Conservation (phyloP, 345 rosid species). For the Conringia planisiliqua region DNA sequence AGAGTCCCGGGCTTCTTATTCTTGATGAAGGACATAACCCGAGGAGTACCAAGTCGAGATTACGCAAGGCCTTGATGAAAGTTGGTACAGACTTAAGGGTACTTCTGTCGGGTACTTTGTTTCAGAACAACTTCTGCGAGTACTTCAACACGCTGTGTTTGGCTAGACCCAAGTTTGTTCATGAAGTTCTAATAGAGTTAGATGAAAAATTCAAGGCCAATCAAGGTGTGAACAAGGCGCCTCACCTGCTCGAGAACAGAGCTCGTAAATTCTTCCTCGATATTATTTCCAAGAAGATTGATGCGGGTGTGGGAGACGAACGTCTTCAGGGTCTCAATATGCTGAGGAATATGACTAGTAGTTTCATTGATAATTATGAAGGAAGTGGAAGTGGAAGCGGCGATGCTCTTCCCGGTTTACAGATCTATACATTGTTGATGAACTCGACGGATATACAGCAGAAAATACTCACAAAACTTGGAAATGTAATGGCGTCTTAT, state of each 20-base stretch:
- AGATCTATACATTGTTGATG: slow-evolving; percentile 84
- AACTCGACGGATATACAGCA: slow-evolving; percentile 74
- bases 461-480: slow-evolving; percentile 55
- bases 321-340: slow-evolving; percentile 72
- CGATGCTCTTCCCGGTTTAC: slow-evolving; percentile 84
- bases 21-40: slow-evolving; percentile 98
- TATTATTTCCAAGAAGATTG: slow-evolving; percentile 74
- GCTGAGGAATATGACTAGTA: slow-evolving; percentile 67
- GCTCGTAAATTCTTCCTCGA: slow-evolving; percentile 88
- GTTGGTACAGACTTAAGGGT: slow-evolving; percentile 72
- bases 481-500: slow-evolving; percentile 47
- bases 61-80: slow-evolving; percentile 91
- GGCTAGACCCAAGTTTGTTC: slow-evolving; percentile 80
- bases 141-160: slow-evolving; percentile 90
- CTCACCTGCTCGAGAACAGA: slow-evolving; percentile 66
- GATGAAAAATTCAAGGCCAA: slow-evolving; percentile 61
- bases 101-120: slow-evolving; percentile 87
- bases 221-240: slow-evolving; percentile 49
- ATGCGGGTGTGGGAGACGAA: slow-evolving; percentile 62
- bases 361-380: slow-evolving; percentile 85
- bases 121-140: slow-evolving; percentile 95
- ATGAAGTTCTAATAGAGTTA: slow-evolving; percentile 62
- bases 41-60: slow-evolving; percentile 89
- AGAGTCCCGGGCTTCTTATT: slow-evolving; percentile 83
- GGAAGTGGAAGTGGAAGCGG: slow-evolving; percentile 41